phyloP scores from a whole-genome alignment of 495 filamentous ascomycete species.

The Penicillium tannophilum region DNA sequence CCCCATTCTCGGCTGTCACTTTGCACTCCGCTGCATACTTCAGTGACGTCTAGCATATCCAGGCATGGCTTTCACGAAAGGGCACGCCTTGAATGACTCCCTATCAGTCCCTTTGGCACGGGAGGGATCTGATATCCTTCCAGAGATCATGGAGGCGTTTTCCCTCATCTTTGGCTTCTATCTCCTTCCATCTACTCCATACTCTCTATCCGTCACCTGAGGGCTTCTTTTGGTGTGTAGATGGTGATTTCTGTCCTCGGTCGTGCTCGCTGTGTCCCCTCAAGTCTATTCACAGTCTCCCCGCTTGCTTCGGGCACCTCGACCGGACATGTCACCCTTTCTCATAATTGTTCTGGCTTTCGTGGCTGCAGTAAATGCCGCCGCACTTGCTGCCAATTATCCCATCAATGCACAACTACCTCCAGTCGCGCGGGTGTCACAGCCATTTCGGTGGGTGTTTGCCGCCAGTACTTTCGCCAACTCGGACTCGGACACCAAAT shows the following conservation, averaged over 20 bases:
- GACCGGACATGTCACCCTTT: slow-evolving; percentile 34
- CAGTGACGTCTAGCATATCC: slow-evolving; percentile 49
- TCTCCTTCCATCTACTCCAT: slow-evolving; percentile 21
- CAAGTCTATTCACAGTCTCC: slow-evolving; percentile 16
- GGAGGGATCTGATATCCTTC: slow-evolving; percentile 27
- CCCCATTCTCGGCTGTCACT: slow-evolving; percentile 34
- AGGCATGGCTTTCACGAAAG: slow-evolving; percentile 48
- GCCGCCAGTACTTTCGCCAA: slow-evolving; percentile 68
- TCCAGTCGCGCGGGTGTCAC: slow-evolving; percentile 66
- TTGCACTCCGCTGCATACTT: slow-evolving; percentile 43
- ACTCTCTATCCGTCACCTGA: slow-evolving; percentile 15
- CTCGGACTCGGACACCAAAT: slow-evolving; percentile 52
- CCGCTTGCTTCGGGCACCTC: slow-evolving; percentile 18
- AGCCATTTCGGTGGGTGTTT: slow-evolving; percentile 69
- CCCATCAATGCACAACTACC: slow-evolving; percentile 79
- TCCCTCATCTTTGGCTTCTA: slow-evolving; percentile 16
- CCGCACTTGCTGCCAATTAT: slow-evolving; percentile 55
- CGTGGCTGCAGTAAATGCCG: slow-evolving; percentile 40
- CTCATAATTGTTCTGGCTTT: slow-evolving; percentile 35
- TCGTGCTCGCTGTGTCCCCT: slow-evolving; percentile 23
- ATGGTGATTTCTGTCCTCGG: slow-evolving; percentile 7
- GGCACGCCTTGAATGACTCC: slow-evolving; percentile 40
- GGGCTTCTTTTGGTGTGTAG: slow-evolving; percentile 13
- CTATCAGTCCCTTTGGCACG: slow-evolving; percentile 39
- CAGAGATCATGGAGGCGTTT: slow-evolving; percentile 27